These are phyloP conservation scores for Teunomyces stri DNA, from an alignment of 805 yeast genomes.

Conservation along the genomic window DNA sequence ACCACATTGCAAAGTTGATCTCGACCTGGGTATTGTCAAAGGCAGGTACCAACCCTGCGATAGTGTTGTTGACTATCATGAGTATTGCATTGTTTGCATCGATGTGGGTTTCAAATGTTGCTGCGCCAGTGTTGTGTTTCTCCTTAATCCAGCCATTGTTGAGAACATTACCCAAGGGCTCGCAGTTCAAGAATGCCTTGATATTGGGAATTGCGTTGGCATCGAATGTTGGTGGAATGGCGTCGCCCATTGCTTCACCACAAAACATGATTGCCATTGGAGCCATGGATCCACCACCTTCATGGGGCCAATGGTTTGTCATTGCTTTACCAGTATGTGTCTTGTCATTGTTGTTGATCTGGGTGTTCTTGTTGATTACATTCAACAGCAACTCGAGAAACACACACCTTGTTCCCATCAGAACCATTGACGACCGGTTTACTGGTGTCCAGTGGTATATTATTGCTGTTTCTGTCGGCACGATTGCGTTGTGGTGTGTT, in stretches of 20 bases:
- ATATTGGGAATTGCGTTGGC: slow-evolving; percentile 50
- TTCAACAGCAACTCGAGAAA: slow-evolving; percentile 52
- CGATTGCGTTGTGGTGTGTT: slow-evolving; percentile 88
- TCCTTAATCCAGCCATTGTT: slow-evolving; percentile 50
- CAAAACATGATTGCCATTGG: slow-evolving; percentile 56
- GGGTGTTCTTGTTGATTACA: slow-evolving; percentile 52
- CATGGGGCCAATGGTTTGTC: slow-evolving; percentile 59
- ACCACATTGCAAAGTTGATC: slow-evolving; percentile 49
- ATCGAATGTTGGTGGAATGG: slow-evolving; percentile 54
- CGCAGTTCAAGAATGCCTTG: slow-evolving; percentile 39
- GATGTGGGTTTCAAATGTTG: slow-evolving; percentile 60
- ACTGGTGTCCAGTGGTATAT: slow-evolving; percentile 75
- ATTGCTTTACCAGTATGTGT: slow-evolving; percentile 48
- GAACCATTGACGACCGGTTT: slow-evolving; percentile 63
- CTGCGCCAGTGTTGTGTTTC: slow-evolving; percentile 54
- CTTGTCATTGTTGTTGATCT: slow-evolving; percentile 38
- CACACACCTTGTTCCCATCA: slow-evolving; percentile 52
- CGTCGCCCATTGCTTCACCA: slow-evolving; percentile 54
- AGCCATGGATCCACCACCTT: slow-evolving; percentile 50
- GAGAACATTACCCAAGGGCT: slow-evolving; percentile 42
- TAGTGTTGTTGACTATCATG: slow-evolving; percentile 49
- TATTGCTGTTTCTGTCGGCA: slow-evolving; percentile 58
- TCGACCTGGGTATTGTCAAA: slow-evolving; percentile 47
- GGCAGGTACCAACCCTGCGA: slow-evolving; percentile 52
- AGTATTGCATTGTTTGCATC: slow-evolving; percentile 50